Evolutionary conservation across 2,329 filamentous ascomycete species (phyloP), one percentile per base, ranked within the genome.

Genomic region (Colletotrichum sp.): DNA sequence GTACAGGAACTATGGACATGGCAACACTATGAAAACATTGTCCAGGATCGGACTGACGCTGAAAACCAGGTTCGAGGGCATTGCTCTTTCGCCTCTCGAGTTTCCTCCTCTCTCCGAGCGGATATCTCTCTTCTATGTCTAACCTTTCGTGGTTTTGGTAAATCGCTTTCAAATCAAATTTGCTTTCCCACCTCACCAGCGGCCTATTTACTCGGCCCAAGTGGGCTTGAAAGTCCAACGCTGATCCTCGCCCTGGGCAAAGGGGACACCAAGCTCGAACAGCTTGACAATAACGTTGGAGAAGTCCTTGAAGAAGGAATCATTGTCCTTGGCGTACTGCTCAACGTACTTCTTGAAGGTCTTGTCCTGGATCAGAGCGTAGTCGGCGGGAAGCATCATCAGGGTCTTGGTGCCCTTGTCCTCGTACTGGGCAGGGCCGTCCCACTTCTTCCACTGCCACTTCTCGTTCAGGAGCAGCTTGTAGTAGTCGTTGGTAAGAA

Each of bases 371-470:
- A 98, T 87, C 72, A 98, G 89, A 72, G 94, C 94, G 87, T 97
- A 93, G 83, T 99, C 96, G 78, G 95, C 94, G 69, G 97, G 97
- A 85, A 99, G 89, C 96, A 99, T 98, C 97, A 99, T 98, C 81
- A 98, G 88, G 56, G 90, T 90, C 91, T 98, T 96, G 82, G 93
- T 95, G 82, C 89, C 91, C 88, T 94, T 94, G 87, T 98, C 96
- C 87, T 98, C 93, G 84, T 94, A 96, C 91, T 97, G 96, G 87
- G 93, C 93, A 79, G 96, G 96, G 32, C 97, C 96, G 81, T 96
- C 92, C 96, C 95, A 98, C 91, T 96, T 96, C 87, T 92, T 93
- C 90, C 91, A 95, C 83, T 92, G 88, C 97, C 96, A 98, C 91
- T 98, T 97, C 92, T 98, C 95, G 77, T 96, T 91, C 39, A 98